Base-by-base conservation (phyloP, 371 early-diverging fungal genomes). In the Quaeritorhiza haematococci region DNA sequence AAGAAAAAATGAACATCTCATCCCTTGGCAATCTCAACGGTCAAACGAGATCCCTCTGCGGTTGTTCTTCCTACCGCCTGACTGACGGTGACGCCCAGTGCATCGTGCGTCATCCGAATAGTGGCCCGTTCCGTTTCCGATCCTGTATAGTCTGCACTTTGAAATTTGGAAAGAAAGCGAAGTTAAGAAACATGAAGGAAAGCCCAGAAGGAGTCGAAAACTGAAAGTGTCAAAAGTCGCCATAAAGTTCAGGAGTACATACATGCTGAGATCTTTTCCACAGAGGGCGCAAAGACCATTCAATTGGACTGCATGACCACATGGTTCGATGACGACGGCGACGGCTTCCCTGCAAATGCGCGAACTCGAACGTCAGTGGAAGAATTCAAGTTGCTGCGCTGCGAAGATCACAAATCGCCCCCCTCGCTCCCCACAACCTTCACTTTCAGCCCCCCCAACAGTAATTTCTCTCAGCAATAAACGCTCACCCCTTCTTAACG, bases 201-300 rank as follows among this genome's bases (percentile, higher is more conserved):
- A n/a, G n/a, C n/a, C n/a, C n/a, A n/a, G n/a, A n/a, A n/a, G n/a
- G n/a, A n/a, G n/a, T n/a, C n/a, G n/a, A n/a, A n/a, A n/a, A n/a
- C n/a, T n/a, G n/a, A n/a, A n/a, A n/a, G n/a, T n/a, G n/a, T n/a
- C n/a, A n/a, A n/a, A n/a, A n/a, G n/a, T n/a, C n/a, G n/a, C n/a
- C n/a, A n/a, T n/a, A n/a, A n/a, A n/a, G n/a, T n/a, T n/a, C n/a
- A n/a, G n/a, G n/a, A n/a, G n/a, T 3, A 55, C 63, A 41, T 72
- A 82, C 69, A 58, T 58, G 46, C 79, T 76, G 48, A 90, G 53
- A 24, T 85, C 76, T 42, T 82, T 77, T 33, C 90, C 89, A 64
- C 94, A 94, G 10, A 82, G 55, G 21, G 85, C 87, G 63, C 94
- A 94, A 44, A 93, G 68, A n/a, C 91, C 92, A 28, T 82, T 79